These are phyloP conservation scores for Candida morakotiae DNA, from an alignment of 805 yeast genomes.

Conservation along the genomic window DNA sequence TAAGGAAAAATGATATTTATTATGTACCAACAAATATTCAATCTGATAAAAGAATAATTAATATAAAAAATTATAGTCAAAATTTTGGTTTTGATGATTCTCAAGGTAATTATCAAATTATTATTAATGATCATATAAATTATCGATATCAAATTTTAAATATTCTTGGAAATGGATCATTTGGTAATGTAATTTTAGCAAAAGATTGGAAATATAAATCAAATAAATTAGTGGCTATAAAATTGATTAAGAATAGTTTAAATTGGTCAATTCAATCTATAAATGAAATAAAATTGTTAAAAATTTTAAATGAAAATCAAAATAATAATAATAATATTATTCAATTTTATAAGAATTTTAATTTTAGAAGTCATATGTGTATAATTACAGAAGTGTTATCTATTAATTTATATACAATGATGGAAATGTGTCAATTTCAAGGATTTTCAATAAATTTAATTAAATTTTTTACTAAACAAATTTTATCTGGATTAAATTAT, in stretches of 20 bases:
- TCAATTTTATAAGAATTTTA: conserved; percentile 63
- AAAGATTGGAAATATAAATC: conserved; percentile 51
- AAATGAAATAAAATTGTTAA: conserved; percentile 67
- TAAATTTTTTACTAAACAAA: conserved; percentile 46
- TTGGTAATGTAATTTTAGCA: conserved; percentile 74
- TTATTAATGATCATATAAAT: conserved; percentile 66
- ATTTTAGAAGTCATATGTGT: conserved; percentile 79
- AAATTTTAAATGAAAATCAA: conserved; percentile 40
- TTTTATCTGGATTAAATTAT: conserved; percentile 55
- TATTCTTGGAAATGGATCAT: conserved; percentile 72
- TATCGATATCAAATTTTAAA: conserved; percentile 64
- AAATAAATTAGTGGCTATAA: conserved; percentile 63
- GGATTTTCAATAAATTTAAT: conserved; percentile 46
- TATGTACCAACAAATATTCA: conserved; percentile 39
- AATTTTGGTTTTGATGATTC: conserved; percentile 75
- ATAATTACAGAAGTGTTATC: conserved; percentile 72
- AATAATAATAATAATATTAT: conserved; percentile 31
- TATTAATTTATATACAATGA: conserved; percentile 58
- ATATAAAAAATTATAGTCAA: conserved; percentile 33
- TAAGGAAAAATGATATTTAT: conserved; percentile 45
- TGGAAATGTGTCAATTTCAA: conserved; percentile 45
- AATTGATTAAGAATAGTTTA: conserved; percentile 69
- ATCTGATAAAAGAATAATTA: conserved; percentile 16
- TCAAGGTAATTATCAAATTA: conserved; percentile 55
- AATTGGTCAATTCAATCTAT: conserved; percentile 76